Percentiles rank a stretch among this genome's conserved stretches.
Conservation (phyloP, 2,329 filamentous ascomycete species). For the Colletotrichum sp. region DNA sequence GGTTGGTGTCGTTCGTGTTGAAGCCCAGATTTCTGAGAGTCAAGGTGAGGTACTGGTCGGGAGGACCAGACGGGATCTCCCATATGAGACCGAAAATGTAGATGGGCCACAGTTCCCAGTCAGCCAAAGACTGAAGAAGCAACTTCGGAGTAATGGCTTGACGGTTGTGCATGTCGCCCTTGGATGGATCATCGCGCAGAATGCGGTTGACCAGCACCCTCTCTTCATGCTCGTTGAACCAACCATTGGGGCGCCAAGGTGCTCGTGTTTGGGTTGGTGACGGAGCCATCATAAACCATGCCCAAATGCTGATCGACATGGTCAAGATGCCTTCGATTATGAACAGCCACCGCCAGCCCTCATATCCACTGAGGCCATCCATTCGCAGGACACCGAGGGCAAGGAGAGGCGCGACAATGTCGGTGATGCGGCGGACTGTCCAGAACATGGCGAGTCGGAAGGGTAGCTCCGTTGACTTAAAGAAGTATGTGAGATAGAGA, state of each 20-base stretch:
- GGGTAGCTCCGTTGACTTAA: slow-evolving; percentile 28
- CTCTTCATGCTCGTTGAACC: slow-evolving; percentile 63
- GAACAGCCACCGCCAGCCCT: slow-evolving; percentile 29
- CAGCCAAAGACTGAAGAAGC: slow-evolving; percentile 51
- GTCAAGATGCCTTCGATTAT: slow-evolving; percentile 23
- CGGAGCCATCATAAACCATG: slow-evolving; percentile 34
- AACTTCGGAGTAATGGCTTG: slow-evolving; percentile 50
- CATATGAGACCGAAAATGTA: slow-evolving; percentile 55
- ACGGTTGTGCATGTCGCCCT: slow-evolving; percentile 60
- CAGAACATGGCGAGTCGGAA: slow-evolving; percentile 30
- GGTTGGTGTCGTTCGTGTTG: slow-evolving; percentile 55
- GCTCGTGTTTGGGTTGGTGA: slow-evolving; percentile 44
- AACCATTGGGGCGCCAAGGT: slow-evolving; percentile 55
- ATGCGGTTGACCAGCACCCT: slow-evolving; percentile 63
- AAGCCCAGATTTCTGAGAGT: slow-evolving; percentile 28
- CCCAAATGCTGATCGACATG: slow-evolving; percentile 28
- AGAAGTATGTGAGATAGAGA: slow-evolving; percentile 31
- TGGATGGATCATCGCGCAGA: slow-evolving; percentile 59
- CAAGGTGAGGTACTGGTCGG: slow-evolving; percentile 29
- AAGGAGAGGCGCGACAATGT: slow-evolving; percentile 30
- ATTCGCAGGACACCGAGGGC: slow-evolving; percentile 32
- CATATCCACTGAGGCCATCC: slow-evolving; percentile 26
- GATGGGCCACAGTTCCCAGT: slow-evolving; percentile 62
- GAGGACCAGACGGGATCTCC: slow-evolving; percentile 27
- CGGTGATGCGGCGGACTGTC: slow-evolving; percentile 27